Evolutionary conservation across 768 basidiomycete genomes (phyloP).

Genomic region (Psilocybe azurescens): DNA sequence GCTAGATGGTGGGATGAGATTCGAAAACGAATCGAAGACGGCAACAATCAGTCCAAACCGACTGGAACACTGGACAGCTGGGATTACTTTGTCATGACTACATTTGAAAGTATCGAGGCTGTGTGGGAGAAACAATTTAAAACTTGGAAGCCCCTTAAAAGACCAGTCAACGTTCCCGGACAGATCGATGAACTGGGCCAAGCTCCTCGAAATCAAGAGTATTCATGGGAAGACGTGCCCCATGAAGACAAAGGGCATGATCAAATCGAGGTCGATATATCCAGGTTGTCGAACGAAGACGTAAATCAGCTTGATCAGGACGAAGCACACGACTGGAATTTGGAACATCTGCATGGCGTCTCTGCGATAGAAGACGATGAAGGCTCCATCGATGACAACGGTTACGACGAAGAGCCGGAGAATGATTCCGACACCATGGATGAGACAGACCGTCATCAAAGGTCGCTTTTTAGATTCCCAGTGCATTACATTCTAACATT

Average conservation of each 20-base stretch:
- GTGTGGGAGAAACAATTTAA: conserved; percentile 75
- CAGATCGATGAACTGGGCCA: conserved; percentile 18
- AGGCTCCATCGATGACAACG: conserved; percentile 9
- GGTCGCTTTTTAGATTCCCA: not conserved
- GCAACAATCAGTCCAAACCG: conserved; percentile 24
- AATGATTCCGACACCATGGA: conserved; percentile 24
- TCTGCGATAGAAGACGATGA: conserved; percentile 6
- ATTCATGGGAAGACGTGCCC: conserved; percentile 23
- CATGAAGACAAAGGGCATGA: conserved; percentile 27
- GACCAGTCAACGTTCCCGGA: conserved; percentile 17
- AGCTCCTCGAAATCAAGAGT: conserved; percentile 9
- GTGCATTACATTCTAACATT: not conserved
- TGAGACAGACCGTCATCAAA: conserved; percentile 10
- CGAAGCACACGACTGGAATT: conserved; percentile 24
- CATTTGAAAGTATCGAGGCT: conserved; percentile 89
- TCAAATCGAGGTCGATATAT: conserved; percentile 55
- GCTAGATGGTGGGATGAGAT: conserved; percentile 80
- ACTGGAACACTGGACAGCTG: conserved; percentile 39
- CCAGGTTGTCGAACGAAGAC: conserved; percentile 55
- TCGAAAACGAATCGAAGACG: conserved; percentile 60
- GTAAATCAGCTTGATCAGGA: conserved; percentile 36
- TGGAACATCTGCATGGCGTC: conserved; percentile 10
- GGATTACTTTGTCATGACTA: conserved; percentile 82
- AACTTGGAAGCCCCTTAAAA: conserved; percentile 57
- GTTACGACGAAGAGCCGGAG: conserved; percentile 23